phyloP scores from a whole-genome alignment of 306 rosid species.

The Vachellia pachyceras region DNA sequence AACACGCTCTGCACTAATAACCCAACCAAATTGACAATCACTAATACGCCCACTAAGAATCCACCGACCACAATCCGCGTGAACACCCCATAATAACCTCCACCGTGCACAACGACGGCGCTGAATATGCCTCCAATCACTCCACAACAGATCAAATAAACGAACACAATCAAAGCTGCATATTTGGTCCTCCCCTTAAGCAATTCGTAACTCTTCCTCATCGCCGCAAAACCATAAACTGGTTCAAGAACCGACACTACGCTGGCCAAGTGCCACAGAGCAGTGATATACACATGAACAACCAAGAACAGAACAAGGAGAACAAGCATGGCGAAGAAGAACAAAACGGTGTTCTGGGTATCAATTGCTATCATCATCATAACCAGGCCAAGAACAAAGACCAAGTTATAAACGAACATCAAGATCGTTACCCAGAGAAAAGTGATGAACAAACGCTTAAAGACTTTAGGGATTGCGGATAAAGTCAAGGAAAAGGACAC shows the following conservation, averaged over 20 bases:
- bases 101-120: slow-evolving; percentile 82
- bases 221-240: slow-evolving; percentile 59
- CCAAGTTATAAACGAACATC: slow-evolving; percentile 68
- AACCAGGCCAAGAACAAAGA: slow-evolving; percentile 52
- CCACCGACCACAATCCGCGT: slow-evolving; percentile 84
- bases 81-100: slow-evolving; percentile 59
- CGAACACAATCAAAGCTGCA: slow-evolving; percentile 63
- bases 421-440: slow-evolving; percentile 78
- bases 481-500: slow-evolving; percentile 77
- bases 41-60: slow-evolving; percentile 81
- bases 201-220: slow-evolving; percentile 73
- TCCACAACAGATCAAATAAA: slow-evolving; percentile 60
- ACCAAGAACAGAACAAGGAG: slow-evolving; percentile 53
- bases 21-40: slow-evolving; percentile 89
- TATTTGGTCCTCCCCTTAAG: slow-evolving; percentile 64
- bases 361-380: slow-evolving; percentile 62
- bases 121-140: slow-evolving; percentile 61
- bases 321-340: slow-evolving; percentile 41
- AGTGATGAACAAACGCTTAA: slow-evolving; percentile 84
- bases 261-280: slow-evolving; percentile 73
- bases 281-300: slow-evolving; percentile 66
- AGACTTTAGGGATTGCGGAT: slow-evolving; percentile 84
- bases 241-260: slow-evolving; percentile 76
- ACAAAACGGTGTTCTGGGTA: slow-evolving; percentile 48
- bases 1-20: slow-evolving; percentile 89